Evolutionary conservation across 2,329 filamentous ascomycete genomes (phyloP), one percentile per base, ranked within the genome.

Genomic region (Metarhizium guizhouense): DNA sequence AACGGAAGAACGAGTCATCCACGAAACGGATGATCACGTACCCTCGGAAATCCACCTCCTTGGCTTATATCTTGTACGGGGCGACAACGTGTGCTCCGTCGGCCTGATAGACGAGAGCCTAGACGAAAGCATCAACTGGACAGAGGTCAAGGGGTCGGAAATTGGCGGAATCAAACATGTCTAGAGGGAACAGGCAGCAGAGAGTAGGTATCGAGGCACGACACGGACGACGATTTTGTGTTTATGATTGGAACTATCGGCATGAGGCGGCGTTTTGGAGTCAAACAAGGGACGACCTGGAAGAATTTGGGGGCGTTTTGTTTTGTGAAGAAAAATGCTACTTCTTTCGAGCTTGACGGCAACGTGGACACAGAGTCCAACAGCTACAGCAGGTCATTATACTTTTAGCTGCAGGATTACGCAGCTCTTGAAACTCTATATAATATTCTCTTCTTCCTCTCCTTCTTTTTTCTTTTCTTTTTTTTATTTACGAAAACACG

Each of bases 91-190:
- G 51, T 92, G 91, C 59, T 80, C 95, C 16, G 88, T 94, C 56
- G 94, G 94, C 2, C 76, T 95, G 56, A 86, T 99, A 36, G 91
- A 99, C 70, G 92, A 96, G 72, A 81, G 88, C 63, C 76, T 97
- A 57, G 94, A 99, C 73, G 81, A 79, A 43, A 91, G 87, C 64
- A 97, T 99, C 67, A 86, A 96, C 74, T 99, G 94, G 94, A 79
- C 81, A 20, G 86, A 95, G 70, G 94, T 99, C 43, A 87, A 88
- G 68, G 93, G 93, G 4, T 84, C 86, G 57, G 84, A 87, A 34
- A 87, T 97, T 64, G 90, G 90, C 56, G 85, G 84, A 54, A 92
- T 91, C 65, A 96, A 94, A 72, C 91, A 96, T 67, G 63, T 72
- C 61, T 83, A 71, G 42, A 45, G 6, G 65, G 18, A n/a, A 8